These are phyloP conservation scores for Termitomyces bulborhizus DNA, from an alignment of 768 basidiomycete species.

Conservation along the genomic window DNA sequence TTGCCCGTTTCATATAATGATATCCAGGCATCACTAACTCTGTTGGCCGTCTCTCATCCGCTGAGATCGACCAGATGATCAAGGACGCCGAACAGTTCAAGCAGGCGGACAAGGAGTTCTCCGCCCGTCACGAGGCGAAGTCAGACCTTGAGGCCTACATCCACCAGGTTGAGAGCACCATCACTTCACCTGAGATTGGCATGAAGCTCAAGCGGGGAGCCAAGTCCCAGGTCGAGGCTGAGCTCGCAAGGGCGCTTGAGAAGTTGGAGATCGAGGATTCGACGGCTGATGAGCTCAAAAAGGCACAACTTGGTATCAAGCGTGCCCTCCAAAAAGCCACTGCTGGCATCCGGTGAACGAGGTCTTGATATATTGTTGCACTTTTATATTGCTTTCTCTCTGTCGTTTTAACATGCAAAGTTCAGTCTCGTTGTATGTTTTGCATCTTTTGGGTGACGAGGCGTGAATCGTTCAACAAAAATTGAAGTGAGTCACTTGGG, in stretches of 20 bases:
- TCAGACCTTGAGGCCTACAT: constrained; percentile 97
- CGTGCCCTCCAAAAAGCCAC: constrained; percentile 97
- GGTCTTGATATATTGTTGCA: constrained; percentile 14
- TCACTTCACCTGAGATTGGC: constrained; percentile 93
- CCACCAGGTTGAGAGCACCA: constrained; percentile 93
- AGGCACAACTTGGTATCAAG: constrained; percentile 93
- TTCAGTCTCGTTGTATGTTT: constrained; percentile 9
- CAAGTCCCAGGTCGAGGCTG: constrained; percentile 90
- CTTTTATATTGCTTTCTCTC: constrained; percentile 18
- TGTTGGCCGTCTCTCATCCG: constrained; percentile 94
- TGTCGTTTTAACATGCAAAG: constrained; percentile 11
- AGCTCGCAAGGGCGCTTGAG: constrained; percentile 97
- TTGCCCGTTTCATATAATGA: constrained; percentile 3
- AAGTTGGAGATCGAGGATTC: constrained; percentile 98
- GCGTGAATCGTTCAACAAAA: background rate
- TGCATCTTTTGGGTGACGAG: background rate
- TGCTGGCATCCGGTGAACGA: constrained; percentile 71
- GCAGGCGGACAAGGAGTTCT: constrained; percentile 96
- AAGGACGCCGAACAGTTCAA: constrained; percentile 99
- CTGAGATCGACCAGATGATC: constrained; percentile 99
- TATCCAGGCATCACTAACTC: constrained; percentile 90
- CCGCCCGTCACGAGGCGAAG: constrained; percentile 95
- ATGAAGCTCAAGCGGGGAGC: constrained; percentile 99
- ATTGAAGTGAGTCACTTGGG: background rate
- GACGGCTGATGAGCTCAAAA: constrained; percentile 89